phyloP scores from a whole-genome alignment of 305 asterid species.

The Coffea humblotiana region DNA sequence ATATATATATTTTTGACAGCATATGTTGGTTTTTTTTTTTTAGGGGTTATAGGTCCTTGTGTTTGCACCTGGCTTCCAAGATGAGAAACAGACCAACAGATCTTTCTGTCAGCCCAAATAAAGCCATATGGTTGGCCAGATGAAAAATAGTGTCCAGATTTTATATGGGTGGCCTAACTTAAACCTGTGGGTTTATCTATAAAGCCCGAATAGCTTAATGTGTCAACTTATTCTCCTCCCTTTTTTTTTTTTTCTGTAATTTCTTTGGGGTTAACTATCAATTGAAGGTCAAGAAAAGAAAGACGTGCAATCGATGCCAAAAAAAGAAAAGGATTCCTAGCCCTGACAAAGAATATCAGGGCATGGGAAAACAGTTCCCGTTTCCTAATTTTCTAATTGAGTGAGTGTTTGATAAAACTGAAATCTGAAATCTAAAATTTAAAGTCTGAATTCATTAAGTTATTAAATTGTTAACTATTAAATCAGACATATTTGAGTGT shows the following conservation, averaged over 20 bases:
- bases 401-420: too few relatives aligned
- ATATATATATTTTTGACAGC: background rate
- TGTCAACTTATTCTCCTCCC: too few relatives aligned
- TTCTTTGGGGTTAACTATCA: background rate
- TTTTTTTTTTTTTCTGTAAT: too few relatives aligned
- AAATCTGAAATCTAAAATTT: too few relatives aligned
- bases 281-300: background rate
- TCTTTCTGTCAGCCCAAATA: background rate
- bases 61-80: background rate
- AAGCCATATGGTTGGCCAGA: background rate
- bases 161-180: background rate
- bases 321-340: background rate
- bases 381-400: too few relatives aligned
- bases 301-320: background rate
- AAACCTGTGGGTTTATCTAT: background rate
- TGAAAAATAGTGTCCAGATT: background rate
- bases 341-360: background rate
- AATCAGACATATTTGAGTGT: too few relatives aligned
- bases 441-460: too few relatives aligned
- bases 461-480: too few relatives aligned
- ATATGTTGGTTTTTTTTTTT: too few relatives aligned
- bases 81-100: background rate
- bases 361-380: background rate
- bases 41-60: too few relatives aligned
- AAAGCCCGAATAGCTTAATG: background rate